A percentile compares a stretch with the other conserved stretches of the same genome.
These are phyloP conservation scores for Xylaria sp. DNA, from an alignment of 2,329 filamentous ascomycete genomes.

Conservation along the genomic window DNA sequence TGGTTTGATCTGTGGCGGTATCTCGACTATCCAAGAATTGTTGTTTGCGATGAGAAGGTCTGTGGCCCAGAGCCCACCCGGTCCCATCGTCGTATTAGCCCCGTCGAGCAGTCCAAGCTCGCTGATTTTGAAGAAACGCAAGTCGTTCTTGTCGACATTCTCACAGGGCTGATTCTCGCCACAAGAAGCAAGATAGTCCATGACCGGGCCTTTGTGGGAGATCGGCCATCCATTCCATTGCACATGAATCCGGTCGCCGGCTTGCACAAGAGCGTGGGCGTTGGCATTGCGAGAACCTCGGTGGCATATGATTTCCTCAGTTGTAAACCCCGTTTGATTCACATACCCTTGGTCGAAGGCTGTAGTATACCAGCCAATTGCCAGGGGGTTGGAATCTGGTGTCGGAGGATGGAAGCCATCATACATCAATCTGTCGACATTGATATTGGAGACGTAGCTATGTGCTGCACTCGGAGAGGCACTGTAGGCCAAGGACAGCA, in stretches of 20 bases:
- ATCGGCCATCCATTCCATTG: constrained; percentile 55
- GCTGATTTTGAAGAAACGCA: constrained; percentile 54
- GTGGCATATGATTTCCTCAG: constrained; percentile 55
- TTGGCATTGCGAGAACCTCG: constrained; percentile 49
- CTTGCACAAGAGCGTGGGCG: constrained; percentile 50
- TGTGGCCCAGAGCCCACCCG: constrained; percentile 50
- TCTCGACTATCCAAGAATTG: constrained; percentile 61
- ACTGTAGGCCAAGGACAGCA: constrained; percentile 30
- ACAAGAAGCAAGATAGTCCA: constrained; percentile 55
- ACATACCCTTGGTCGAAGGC: constrained; percentile 57
- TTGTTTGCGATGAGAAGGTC: constrained; percentile 61
- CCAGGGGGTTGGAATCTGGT: constrained; percentile 37
- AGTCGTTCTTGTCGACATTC: constrained; percentile 49
- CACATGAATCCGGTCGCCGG: constrained; percentile 53
- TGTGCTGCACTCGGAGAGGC: constrained; percentile 35
- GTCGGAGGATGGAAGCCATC: constrained; percentile 44
- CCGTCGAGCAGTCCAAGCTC: constrained; percentile 46
- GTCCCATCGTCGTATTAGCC: constrained; percentile 43
- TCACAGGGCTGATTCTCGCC: constrained; percentile 50
- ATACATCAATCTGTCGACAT: constrained; percentile 45
- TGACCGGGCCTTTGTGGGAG: constrained; percentile 53
- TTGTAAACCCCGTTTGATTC: constrained; percentile 51
- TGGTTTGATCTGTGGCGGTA: constrained; percentile 57
- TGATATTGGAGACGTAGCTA: constrained; percentile 47
- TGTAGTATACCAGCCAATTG: constrained; percentile 48